Base-by-base conservation (phyloP, 139 green algal genomes). In the Chlorella sp. region DNA sequence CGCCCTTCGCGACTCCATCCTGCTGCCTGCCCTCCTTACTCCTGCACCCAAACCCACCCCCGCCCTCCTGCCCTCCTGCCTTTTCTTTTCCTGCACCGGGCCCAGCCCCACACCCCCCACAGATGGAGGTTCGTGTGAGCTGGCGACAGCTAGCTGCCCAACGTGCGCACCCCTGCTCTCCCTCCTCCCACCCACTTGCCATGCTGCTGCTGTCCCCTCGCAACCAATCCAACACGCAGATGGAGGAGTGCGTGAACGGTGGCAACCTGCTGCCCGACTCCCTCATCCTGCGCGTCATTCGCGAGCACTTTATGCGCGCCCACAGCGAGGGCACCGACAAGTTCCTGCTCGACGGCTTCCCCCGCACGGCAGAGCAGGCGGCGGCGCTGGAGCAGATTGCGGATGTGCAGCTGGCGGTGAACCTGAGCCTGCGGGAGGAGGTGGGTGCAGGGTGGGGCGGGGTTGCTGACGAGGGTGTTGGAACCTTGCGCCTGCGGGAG, bases 321-420 rank as follows among this genome's bases (percentile, higher is more conserved):
- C 1, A 85, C 9, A 95, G 95, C 22, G 94, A 97, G 14, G 98
- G 98, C 30, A 78, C 90, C 34, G 48, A 84, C 81, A 24, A 32
- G 26, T 98, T 98, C 84, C 91, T 99, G 36, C 92, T 99, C 30
- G 98, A 99, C 91, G 98, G 98, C 57, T 99, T 99, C 80, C 98
- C 96, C 30, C 95, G 98, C 85, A 98, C 97, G 4, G 83, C 68
- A 1, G 26, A 81, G 24, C 95, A 98, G 90, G 96, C 97, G 34
- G 90, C 96, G 89, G 89, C 93, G 60, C 92, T 99, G 84, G 85
- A 95, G 0, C 22, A 69, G 22, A 90, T 95, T n/a, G 87, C 92
- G 1, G 86, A 96, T 66, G 92, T 98, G 7, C 88, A 96, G 36
- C 91, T 98, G 40, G 98, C 96, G 0, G 68, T 99, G 57, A 99